phyloP scores from a whole-genome alignment of 192 early-diverging fungal genomes.

The Podila epicladia region DNA sequence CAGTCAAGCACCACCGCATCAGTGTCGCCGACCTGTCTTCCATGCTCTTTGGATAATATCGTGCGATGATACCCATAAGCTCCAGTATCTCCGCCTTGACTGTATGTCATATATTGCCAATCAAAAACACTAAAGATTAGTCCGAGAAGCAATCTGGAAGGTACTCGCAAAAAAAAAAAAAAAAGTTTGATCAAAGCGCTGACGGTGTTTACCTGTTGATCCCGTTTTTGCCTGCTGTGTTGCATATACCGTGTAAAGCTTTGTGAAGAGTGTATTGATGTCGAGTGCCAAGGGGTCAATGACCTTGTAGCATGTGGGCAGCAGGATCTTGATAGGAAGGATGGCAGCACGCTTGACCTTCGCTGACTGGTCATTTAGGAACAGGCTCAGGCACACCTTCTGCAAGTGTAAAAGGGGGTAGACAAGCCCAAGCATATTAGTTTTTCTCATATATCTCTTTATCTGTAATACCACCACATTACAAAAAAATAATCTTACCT shows the following conservation, averaged over 20 bases:
- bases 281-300: conserved; percentile 49
- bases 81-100: conserved; percentile 56
- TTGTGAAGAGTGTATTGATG: conserved; percentile 26
- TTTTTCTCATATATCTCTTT: too few species aligned
- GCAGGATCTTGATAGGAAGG: conserved; percentile 45
- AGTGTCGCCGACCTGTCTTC: conserved; percentile 9
- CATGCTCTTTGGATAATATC: conserved; percentile 42
- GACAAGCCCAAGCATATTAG: too few species aligned
- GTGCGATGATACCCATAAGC: conserved; percentile 53
- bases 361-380: conserved; percentile 38
- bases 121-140: not conserved
- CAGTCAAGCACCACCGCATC: conserved; percentile 46
- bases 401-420: conserved; percentile 2
- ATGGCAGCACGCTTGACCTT: conserved; percentile 48
- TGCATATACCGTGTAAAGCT: conserved; percentile 23
- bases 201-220: conserved; percentile 9
- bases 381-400: conserved; percentile 32
- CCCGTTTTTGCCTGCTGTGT: conserved; percentile 37
- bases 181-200: conserved; percentile 1
- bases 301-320: conserved; percentile 30
- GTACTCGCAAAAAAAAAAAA: not conserved
- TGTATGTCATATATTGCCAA: not conserved
- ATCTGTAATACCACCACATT: too few species aligned
- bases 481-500: conserved; percentile 18
- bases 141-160: not conserved